phyloP scores from a whole-genome alignment of 2,329 filamentous ascomycete genomes.

The Dactylella cylindrospora region DNA sequence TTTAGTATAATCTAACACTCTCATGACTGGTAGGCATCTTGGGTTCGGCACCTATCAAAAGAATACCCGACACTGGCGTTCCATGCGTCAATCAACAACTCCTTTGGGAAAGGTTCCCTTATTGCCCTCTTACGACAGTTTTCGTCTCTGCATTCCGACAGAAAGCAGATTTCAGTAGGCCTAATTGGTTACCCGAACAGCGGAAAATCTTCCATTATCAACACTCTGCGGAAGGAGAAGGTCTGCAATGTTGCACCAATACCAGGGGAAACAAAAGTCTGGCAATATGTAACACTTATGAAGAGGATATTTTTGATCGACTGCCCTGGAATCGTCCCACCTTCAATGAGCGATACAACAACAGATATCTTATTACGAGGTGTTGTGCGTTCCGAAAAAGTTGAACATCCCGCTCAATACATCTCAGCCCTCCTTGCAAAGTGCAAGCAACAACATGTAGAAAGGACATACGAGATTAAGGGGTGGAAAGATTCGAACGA shows the following conservation, averaged over 20 bases:
- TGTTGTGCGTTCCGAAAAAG: conserved; percentile 91
- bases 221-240: conserved; percentile 90
- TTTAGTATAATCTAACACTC: conserved; percentile 26
- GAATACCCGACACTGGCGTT: conserved; percentile 94
- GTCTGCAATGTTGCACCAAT: conserved; percentile 92
- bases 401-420: conserved; percentile 94
- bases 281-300: conserved; percentile 97
- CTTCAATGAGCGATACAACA: conserved; percentile 77
- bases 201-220: conserved; percentile 96
- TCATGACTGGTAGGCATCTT: conserved; percentile 68
- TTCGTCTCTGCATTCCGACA: conserved; percentile 79
- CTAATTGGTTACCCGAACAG: conserved; percentile 89
- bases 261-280: conserved; percentile 94
- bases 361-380: conserved; percentile 87
- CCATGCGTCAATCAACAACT: conserved; percentile 90
- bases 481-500: conserved; percentile 75
- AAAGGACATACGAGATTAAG: conserved; percentile 86
- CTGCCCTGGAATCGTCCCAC: conserved; percentile 93
- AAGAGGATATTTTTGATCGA: conserved; percentile 94
- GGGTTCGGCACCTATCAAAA: conserved; percentile 85
- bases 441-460: conserved; percentile 83
- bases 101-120: conserved; percentile 91
- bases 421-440: conserved; percentile 77
- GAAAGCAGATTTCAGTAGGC: conserved; percentile 93
- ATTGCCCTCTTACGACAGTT: conserved; percentile 93